phyloP scores from a whole-genome alignment of 2,329 filamentous ascomycete species.

The Colletotrichum musae region DNA sequence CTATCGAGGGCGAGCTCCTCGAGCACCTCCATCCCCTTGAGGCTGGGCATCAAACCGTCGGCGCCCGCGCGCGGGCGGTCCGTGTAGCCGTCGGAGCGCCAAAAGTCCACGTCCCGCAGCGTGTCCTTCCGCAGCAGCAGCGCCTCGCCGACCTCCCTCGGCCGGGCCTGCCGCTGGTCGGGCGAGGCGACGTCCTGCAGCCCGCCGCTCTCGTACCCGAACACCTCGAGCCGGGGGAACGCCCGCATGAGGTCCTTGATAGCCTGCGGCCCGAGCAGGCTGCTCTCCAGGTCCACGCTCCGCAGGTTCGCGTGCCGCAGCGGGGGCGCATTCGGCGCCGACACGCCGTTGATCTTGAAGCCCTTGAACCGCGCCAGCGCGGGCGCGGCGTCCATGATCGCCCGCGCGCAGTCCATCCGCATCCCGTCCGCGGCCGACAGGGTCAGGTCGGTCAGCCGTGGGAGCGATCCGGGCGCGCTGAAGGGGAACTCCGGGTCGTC shows the following conservation, averaged over 20 bases:
- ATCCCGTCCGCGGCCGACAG: neutral
- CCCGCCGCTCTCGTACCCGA: constrained; percentile 2
- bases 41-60: neutral
- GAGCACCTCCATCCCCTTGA: constrained; percentile 10
- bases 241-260: constrained; percentile 1
- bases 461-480: constrained; percentile 8
- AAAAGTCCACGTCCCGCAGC: constrained; percentile 9
- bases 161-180: neutral
- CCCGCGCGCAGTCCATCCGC: neutral
- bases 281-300: constrained; percentile 9
- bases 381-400: constrained; percentile 11
- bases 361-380: constrained; percentile 17
- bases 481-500: constrained; percentile 11
- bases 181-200: neutral
- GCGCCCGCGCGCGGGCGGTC: neutral
- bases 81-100: neutral
- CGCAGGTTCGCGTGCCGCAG: constrained; percentile 3
- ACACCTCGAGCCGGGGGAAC: constrained; percentile 10
- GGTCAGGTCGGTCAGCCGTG: constrained; percentile 11
- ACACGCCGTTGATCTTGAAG: constrained; percentile 3
- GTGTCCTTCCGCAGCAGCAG: constrained; percentile 19
- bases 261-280: neutral
- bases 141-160: neutral
- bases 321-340: neutral
- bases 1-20: constrained; percentile 16